Conservation (phyloP, 106 monocot species). For the Vanilla planifolia region DNA sequence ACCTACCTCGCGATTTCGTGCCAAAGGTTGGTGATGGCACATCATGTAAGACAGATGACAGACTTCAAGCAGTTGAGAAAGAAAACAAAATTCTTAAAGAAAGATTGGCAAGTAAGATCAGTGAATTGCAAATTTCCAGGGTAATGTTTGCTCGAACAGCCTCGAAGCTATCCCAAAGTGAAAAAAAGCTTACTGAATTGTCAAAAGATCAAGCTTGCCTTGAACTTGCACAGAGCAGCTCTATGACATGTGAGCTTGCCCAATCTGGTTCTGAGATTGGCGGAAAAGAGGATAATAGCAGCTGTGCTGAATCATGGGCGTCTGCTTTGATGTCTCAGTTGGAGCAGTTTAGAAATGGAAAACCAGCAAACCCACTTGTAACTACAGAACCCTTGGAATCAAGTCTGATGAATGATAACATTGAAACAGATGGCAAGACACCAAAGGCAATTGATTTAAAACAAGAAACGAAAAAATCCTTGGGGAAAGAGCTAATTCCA, state of each 20-base stretch:
- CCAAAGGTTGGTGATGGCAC: constrained; percentile 16
- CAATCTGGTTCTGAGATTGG: constrained; percentile 27
- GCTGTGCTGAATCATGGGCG: constrained; percentile 65
- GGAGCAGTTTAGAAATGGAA: constrained; percentile 48
- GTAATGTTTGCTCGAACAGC: constrained; percentile 37
- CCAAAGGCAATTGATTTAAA: constrained; percentile 11
- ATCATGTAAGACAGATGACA: constrained; percentile 25
- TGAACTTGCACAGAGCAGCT: constrained; percentile 16
- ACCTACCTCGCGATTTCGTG: constrained; percentile 5
- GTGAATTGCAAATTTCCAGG: constrained; percentile 37
- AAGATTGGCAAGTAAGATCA: constrained; percentile 34
- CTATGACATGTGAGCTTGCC: constrained; percentile 21
- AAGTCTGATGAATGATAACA: constrained; percentile 73
- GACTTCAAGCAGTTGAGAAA: constrained; percentile 41
- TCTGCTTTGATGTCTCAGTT: constrained; percentile 64
- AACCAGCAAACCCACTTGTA: constrained; percentile 19
- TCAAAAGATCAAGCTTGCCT: constrained; percentile 16
- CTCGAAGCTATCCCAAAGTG: constrained; percentile 45
- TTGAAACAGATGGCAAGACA: constrained; percentile 44
- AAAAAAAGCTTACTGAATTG: constrained; percentile 34
- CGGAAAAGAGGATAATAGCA: constrained; percentile 33
- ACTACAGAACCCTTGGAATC: constrained; percentile 35
- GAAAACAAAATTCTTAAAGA: constrained; percentile 69
- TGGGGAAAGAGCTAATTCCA: constrained; percentile 26
- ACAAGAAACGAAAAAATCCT: constrained; percentile 6